Percentiles rank a stretch among this genome's conserved stretches.
Evolutionary conservation across 108 stramenopile genomes (phyloP).

Genomic region (Skeletonema costatum): DNA sequence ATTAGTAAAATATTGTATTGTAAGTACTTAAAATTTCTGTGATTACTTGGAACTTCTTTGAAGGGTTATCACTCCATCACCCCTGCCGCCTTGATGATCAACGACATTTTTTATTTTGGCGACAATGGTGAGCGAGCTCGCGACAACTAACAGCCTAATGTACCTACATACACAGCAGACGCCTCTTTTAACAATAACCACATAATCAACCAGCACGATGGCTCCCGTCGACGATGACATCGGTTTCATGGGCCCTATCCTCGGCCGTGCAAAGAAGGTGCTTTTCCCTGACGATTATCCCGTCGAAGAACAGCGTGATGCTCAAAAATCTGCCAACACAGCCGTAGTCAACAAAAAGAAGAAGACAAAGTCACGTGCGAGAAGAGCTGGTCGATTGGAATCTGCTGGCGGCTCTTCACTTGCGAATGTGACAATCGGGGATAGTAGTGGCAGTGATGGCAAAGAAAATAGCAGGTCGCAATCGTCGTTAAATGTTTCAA

Average conservation of each 20-base stretch:
- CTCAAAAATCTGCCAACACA: slow-evolving; percentile 1
- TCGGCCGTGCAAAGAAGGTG: slow-evolving; percentile 31
- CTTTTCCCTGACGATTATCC: slow-evolving; percentile 22
- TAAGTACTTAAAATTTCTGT: too few species aligned
- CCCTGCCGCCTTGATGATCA: too few species aligned
- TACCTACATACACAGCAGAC: too few species aligned
- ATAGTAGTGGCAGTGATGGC: neutral
- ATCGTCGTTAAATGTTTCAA: neutral
- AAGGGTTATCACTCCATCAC: too few species aligned
- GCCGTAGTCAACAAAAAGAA: neutral
- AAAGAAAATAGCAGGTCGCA: neutral
- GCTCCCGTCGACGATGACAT: slow-evolving; percentile 1
- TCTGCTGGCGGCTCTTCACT: slow-evolving; percentile 14
- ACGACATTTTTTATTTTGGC: too few species aligned
- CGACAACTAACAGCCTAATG: too few species aligned
- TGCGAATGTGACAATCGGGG: neutral
- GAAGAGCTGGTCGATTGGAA: slow-evolving; percentile 7
- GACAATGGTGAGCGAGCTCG: too few species aligned
- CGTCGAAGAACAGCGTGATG: neutral
- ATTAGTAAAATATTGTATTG: too few species aligned
- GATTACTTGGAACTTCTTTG: too few species aligned
- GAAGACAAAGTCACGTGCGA: slow-evolving; percentile 11
- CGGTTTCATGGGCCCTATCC: slow-evolving; percentile 29
- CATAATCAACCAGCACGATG: neutral
- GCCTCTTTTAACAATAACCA: neutral